Evolutionary conservation across 2,329 filamentous ascomycete genomes (phyloP), one percentile per base, ranked within the genome.

Genomic region (Ophiosphaerella narmari): DNA sequence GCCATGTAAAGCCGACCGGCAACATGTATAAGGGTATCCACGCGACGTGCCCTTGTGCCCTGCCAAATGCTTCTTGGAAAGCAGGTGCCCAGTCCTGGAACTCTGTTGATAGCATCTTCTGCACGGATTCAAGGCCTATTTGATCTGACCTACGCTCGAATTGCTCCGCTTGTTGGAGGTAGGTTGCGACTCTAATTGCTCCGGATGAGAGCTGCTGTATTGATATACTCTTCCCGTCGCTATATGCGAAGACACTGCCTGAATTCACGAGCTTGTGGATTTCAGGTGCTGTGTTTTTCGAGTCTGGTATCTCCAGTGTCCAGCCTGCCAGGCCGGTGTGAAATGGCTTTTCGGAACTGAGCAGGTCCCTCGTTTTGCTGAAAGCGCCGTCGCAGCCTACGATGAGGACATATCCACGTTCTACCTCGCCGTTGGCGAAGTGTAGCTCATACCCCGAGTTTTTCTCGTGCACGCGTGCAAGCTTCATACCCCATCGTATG

Each of bases 361-460:
- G 50, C 2, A 70, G 38, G 23, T 55, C 55, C 7, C 75, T 66
- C 2, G 74, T 69, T 51, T 74, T 75, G 42, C 67, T 72, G 68
- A 71, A 78, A 5, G 74, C 74, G 8, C 76, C 77, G 42, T 79
- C 77, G 8, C 74, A 75, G 7, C 77, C 77, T 21, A 79, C 71
- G 23, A 78, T 62, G 9, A 79, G 60, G 54, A 78, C 72, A 52
- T 73, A 76, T 1, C 68, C 73, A 6, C 59, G 44, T 29, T 66
- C 54, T 8, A 60, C 35, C 23, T 64, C 21, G 33, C 62, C 52
- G 46, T 69, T 52, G 2, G 65, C 63, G 56, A 75, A 74, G 9
- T 52, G 46, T 12, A 68, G 39, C 14, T 52, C 23, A 14, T 57
- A 43, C 13, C 56, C 61, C 2, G 38, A 31, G 16, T 31, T 9